phyloP scores from a whole-genome alignment of 495 filamentous ascomycete genomes.

The Penicillium verhagenii region DNA sequence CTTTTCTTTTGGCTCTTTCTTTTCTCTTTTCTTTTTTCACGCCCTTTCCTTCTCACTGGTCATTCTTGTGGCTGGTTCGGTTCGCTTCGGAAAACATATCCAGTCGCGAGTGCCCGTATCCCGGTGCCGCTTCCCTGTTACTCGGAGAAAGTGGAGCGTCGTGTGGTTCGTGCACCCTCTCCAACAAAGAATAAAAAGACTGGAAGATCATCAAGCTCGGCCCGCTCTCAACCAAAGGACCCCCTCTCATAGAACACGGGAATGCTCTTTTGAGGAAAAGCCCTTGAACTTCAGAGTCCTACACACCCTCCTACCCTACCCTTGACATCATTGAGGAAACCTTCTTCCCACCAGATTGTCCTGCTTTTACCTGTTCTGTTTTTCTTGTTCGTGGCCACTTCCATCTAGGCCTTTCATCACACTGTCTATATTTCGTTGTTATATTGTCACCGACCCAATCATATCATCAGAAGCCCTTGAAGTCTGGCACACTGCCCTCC shows the following conservation, averaged over 20 bases:
- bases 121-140: not conserved
- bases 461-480: not conserved
- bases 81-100: not conserved
- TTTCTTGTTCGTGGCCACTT: not conserved
- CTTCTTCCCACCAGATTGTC: conserved; percentile 1
- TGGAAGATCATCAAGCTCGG: not conserved
- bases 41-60: not conserved
- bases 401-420: not conserved
- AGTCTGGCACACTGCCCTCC: not conserved
- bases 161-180: not conserved
- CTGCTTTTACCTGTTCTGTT: not conserved
- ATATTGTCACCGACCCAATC: not conserved
- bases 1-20: not conserved
- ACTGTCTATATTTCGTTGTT: not conserved
- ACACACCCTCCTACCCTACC: no score
- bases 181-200: not conserved
- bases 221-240: not conserved
- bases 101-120: not conserved
- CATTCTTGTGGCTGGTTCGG: not conserved
- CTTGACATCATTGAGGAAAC: conserved; percentile 14
- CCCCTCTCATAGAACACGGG: no score
- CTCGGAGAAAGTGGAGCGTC: not conserved
- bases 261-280: no score
- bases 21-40: not conserved
- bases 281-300: no score